These are phyloP conservation scores for Bocquillonia castaneifolia DNA, from an alignment of 441 rosid genomes.

Conservation along the genomic window DNA sequence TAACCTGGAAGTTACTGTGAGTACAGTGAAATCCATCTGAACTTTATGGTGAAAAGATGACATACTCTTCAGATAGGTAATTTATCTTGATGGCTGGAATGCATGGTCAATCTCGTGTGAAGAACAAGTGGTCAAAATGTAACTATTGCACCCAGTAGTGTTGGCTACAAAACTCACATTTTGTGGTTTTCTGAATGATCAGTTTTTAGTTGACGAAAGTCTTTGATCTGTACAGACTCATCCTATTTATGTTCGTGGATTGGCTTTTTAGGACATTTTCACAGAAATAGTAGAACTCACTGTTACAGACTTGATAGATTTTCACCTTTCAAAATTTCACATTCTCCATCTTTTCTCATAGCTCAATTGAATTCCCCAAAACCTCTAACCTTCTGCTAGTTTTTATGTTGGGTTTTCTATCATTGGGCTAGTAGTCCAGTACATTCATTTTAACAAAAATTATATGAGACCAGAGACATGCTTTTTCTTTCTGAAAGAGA, in stretches of 20 bases:
- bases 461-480: background rate
- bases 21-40: slow-evolving; percentile 22
- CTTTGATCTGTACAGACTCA: slow-evolving; percentile 2
- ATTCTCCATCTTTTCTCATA: background rate
- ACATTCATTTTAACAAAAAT: background rate
- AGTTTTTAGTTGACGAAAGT: slow-evolving; percentile 3
- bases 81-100: slow-evolving; percentile 12
- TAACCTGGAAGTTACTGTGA: slow-evolving; percentile 21
- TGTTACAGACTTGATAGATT: background rate
- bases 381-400: too few relatives aligned
- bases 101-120: slow-evolving; percentile 17
- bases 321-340: background rate
- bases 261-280: background rate
- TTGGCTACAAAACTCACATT: slow-evolving; percentile 2
- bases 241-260: background rate
- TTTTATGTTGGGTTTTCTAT: too few relatives aligned
- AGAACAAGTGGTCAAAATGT: slow-evolving; percentile 17
- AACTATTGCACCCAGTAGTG: slow-evolving; percentile 6
- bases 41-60: slow-evolving; percentile 22
- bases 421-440: background rate
- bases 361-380: too few relatives aligned
- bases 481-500: background rate
- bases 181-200: slow-evolving; percentile 1
- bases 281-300: background rate
- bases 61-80: slow-evolving; percentile 9